Conservation (phyloP, 352 stramenopile species). For the Phytophthora podocarpi region DNA sequence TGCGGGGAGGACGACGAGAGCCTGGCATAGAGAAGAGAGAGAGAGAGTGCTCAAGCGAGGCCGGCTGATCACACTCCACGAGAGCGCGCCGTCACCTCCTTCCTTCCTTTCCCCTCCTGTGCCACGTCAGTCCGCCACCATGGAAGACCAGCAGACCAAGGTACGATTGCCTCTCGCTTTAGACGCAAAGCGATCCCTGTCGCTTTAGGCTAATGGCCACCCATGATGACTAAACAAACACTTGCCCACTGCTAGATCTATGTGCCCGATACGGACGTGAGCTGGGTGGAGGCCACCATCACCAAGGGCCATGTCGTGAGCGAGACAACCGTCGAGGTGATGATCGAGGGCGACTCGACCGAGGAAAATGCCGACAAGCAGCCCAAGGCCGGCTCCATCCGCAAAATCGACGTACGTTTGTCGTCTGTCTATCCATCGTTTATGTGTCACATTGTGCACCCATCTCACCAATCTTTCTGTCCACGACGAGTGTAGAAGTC, state of each 20-base stretch:
- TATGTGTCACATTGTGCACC: conserved; percentile 2
- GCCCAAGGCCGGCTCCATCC: conserved; percentile 51
- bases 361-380: conserved; percentile 77
- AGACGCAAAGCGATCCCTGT: too few relatives aligned
- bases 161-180: conserved; percentile 14
- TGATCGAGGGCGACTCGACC: conserved; percentile 66
- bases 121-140: conserved; percentile 13
- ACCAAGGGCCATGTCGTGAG: conserved; percentile 83
- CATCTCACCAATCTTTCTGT: conserved; percentile 24
- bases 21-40: conserved; percentile 6
- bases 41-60: conserved; percentile 4
- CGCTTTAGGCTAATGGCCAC: not conserved
- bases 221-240: not conserved
- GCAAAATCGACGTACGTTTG: conserved; percentile 49
- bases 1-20: conserved; percentile 34
- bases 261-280: conserved; percentile 78
- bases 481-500: conserved; percentile 61
- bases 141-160: conserved; percentile 59
- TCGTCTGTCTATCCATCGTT: not conserved
- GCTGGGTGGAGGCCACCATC: conserved; percentile 84
- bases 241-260: conserved; percentile 67
- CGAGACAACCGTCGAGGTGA: conserved; percentile 80
- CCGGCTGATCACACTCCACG: not conserved
- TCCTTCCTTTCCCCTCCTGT: not conserved
- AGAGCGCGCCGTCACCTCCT: not conserved